phyloP scores from a whole-genome alignment of 331 rosid genomes.

The Spiraea crenata region DNA sequence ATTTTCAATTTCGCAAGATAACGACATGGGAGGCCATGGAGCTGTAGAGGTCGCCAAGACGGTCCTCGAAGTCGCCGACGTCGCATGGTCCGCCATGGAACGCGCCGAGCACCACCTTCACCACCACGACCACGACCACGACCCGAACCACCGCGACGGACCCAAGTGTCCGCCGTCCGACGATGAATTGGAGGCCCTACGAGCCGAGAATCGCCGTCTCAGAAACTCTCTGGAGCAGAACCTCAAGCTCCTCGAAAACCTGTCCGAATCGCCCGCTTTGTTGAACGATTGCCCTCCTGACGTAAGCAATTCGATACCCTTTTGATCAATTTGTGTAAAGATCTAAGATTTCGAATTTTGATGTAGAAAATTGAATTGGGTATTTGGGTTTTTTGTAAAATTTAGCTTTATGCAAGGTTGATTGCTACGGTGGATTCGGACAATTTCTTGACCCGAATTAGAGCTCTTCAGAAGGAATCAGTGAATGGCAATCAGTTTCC shows the following conservation, averaged over 20 bases:
- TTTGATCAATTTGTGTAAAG: neutral
- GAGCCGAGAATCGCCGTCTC: constrained; percentile 73
- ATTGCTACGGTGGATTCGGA: constrained; percentile 68
- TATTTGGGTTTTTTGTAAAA: neutral
- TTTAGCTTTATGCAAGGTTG: constrained; percentile 63
- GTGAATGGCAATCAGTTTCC: constrained; percentile 62
- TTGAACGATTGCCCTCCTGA: constrained; percentile 69
- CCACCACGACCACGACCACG: constrained; percentile 16
- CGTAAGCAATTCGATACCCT: constrained; percentile 23
- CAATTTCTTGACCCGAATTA: constrained; percentile 57
- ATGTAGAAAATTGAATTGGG: neutral
- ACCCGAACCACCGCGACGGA: neutral
- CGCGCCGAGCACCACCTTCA: constrained; percentile 46
- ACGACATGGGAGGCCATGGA: constrained; percentile 46
- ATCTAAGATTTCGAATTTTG: neutral
- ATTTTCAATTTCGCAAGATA: neutral
- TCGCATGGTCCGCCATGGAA: constrained; percentile 84
- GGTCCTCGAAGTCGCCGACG: constrained; percentile 92
- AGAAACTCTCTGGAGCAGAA: constrained; percentile 66
- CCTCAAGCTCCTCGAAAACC: constrained; percentile 59
- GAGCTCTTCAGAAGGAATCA: constrained; percentile 49
- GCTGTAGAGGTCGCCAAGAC: constrained; percentile 82
- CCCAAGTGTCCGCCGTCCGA: constrained; percentile 24
- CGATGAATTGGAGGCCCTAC: constrained; percentile 52
- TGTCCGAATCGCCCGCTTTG: constrained; percentile 63